Conservation (phyloP, 2,329 filamentous ascomycete genomes). For the Penicillium palitans region DNA sequence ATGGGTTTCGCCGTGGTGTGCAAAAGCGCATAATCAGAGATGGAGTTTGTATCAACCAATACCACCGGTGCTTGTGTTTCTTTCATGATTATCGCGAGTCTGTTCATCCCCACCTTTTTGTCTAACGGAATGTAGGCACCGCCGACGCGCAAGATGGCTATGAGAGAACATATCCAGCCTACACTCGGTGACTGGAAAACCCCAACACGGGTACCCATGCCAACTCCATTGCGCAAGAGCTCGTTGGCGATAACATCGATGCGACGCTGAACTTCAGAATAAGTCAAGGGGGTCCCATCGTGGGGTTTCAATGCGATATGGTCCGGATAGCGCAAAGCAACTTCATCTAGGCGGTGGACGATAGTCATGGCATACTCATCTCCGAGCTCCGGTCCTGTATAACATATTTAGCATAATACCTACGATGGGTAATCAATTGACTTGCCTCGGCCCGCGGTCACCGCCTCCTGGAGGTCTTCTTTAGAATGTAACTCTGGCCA, state of each 20-base stretch:
- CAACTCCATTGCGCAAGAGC: conserved; percentile 22
- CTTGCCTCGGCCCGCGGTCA: conserved; percentile 21
- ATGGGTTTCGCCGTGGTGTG: conserved; percentile 2
- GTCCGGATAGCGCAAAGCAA: conserved; percentile 24
- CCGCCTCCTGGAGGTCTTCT: conserved; percentile 17
- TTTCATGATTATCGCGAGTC: conserved; percentile 25
- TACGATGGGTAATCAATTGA: background rate
- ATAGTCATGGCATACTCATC: conserved; percentile 39
- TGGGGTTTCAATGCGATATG: conserved; percentile 33
- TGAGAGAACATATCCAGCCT: conserved; percentile 32
- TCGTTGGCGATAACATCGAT: conserved; percentile 38
- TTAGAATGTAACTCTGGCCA: conserved; percentile 19
- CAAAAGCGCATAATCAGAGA: conserved; percentile 7
- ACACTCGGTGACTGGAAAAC: conserved; percentile 43
- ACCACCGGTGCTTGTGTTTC: conserved; percentile 14
- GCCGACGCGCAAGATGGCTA: conserved; percentile 36
- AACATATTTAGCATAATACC: background rate
- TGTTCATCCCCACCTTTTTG: conserved; percentile 24
- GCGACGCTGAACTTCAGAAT: conserved; percentile 36
- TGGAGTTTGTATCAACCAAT: conserved; percentile 12
- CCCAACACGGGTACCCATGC: conserved; percentile 32
- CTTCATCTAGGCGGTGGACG: conserved; percentile 39
- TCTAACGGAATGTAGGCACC: conserved; percentile 40
- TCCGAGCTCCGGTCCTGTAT: conserved; percentile 20
- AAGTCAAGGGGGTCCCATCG: conserved; percentile 34